Evolutionary conservation across 2,329 filamentous ascomycete species (phyloP), one percentile per base, ranked within the genome.

Genomic region (Alternaria arborescens): DNA sequence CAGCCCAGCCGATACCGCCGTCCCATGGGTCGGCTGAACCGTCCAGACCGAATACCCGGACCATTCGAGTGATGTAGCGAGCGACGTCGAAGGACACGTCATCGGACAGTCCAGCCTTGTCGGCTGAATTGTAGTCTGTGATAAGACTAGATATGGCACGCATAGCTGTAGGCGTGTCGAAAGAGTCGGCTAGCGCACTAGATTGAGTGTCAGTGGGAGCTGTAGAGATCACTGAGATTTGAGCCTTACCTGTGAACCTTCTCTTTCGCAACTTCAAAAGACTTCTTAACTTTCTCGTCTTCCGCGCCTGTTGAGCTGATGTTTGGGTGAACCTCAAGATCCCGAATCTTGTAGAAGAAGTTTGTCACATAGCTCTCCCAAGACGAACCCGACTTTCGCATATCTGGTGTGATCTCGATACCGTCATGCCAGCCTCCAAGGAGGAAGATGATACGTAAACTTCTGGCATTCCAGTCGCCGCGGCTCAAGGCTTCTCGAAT

Each of bases 361-460:
- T 88, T 89, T 77, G 91, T 91, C 30, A 97, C 82, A 18, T 89
- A 90, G 51, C 88, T 88, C 75, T 97, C 94, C 91, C 93, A 97
- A 44, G 85, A 87, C 59, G 88, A 87, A 7, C 91, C 91, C 70
- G 89, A 87, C 43, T 88, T 88, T 59, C 92, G 85, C 80, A 97
- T 88, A 56, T 94, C 92, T 2, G 91, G 88, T 0, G 93, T 94
- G 63, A 97, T 95, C 74, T 97, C 94, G 32, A 97, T 89, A 2
- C 93, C 92, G 51, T 97, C 92, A 69, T 92, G 92, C 94, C 94
- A 98, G 50, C 88, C 88, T 44, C 94, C 93, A 69, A 97, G 87
- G 46, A 98, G 79, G 80, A 97, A 97, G 16, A 95, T 90, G 54
- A 96, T 91, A 46, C 94, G 87, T 81, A 97, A 85, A 56, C 88